A percentile compares a stretch with the other conserved stretches of the same genome.
These are phyloP conservation scores for Euphorbia peplus DNA, from an alignment of 345 rosid genomes.

Conservation along the genomic window DNA sequence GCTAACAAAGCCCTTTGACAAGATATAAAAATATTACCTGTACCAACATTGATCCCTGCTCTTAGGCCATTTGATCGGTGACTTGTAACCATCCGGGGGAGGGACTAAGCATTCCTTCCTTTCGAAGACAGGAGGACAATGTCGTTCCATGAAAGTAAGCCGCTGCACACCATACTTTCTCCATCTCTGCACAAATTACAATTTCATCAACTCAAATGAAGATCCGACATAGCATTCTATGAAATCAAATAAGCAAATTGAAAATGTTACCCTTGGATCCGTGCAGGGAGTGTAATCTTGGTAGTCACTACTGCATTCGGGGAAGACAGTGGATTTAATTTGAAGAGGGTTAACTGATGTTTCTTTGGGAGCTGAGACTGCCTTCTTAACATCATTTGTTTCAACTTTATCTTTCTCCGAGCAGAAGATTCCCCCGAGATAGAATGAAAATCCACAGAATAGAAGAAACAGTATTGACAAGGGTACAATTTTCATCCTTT, in stretches of 20 bases:
- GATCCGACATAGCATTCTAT: neutral
- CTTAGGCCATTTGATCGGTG: constrained; percentile 93
- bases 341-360: constrained; percentile 44
- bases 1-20: neutral
- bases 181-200: constrained; percentile 70
- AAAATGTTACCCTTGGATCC: constrained; percentile 70
- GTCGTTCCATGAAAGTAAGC: constrained; percentile 92
- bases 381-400: constrained; percentile 32
- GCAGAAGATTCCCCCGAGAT: constrained; percentile 79
- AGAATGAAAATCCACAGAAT: constrained; percentile 81
- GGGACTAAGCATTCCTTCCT: constrained; percentile 91
- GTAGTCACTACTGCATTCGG: constrained; percentile 72
- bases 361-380: constrained; percentile 50
- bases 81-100: constrained; percentile 94
- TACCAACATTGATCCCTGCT: constrained; percentile 93
- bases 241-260: neutral
- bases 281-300: constrained; percentile 99
- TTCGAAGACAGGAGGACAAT: constrained; percentile 85
- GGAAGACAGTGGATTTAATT: constrained; percentile 53
- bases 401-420: constrained; percentile 43
- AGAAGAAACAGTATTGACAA: constrained; percentile 43
- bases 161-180: constrained; percentile 79
- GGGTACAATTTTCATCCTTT: constrained; percentile 44
- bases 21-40: constrained; percentile 50
- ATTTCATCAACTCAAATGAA: neutral